These are phyloP conservation scores for Pelargonium citronellum DNA, from an alignment of 441 rosid species.

Conservation along the genomic window DNA sequence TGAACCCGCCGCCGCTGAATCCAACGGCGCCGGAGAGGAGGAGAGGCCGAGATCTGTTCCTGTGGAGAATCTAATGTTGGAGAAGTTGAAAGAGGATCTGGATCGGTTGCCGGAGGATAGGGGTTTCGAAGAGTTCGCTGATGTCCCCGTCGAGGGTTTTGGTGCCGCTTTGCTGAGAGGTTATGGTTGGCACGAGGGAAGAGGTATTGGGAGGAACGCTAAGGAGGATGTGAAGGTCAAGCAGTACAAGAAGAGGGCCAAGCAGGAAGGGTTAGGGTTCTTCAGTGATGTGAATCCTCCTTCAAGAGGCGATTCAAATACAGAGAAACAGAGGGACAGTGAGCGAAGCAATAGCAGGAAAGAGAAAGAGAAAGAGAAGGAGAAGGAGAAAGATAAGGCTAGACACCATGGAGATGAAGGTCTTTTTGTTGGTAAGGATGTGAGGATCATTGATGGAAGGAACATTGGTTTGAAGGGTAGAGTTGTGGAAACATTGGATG, in stretches of 20 bases:
- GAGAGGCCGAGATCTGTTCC: constrained; percentile 16
- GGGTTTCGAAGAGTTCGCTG: constrained; percentile 55
- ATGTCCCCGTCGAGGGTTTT: constrained; percentile 64
- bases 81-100: constrained; percentile 46
- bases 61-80: constrained; percentile 36
- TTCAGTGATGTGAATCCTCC: background rate
- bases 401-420: constrained; percentile 26
- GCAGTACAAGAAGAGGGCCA: constrained; percentile 41
- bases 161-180: constrained; percentile 72
- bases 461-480: constrained; percentile 51
- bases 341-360: constrained; percentile 14
- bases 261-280: constrained; percentile 58
- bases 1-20: background rate
- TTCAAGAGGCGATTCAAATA: constrained; percentile 12
- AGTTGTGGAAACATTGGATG: constrained; percentile 33
- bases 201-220: constrained; percentile 63
- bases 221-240: constrained; percentile 54
- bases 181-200: constrained; percentile 77
- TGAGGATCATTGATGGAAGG: constrained; percentile 56
- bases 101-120: constrained; percentile 53
- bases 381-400: constrained; percentile 14
- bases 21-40: background rate
- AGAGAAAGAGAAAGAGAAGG: constrained; percentile 12
- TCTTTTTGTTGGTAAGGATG: constrained; percentile 46
- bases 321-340: background rate